A percentile compares a stretch with the other conserved stretches of the same genome.
Conservation (phyloP, 805 yeast species). For the Sugiyamaella valdiviana region DNA sequence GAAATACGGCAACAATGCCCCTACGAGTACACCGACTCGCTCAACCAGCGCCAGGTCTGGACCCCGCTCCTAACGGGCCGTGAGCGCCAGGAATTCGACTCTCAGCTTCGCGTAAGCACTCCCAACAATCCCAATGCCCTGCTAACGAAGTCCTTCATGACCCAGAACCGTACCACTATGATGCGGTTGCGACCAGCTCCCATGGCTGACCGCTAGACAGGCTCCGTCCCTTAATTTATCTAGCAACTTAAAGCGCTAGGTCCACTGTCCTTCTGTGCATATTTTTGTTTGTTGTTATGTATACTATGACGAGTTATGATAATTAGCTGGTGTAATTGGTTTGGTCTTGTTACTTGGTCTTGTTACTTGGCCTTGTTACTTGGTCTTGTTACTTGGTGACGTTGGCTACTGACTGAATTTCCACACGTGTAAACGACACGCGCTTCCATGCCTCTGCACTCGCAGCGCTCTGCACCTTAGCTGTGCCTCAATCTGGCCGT, state of each 20-base stretch:
- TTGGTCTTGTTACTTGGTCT: no score
- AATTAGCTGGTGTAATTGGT: no score
- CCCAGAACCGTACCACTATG: slow-evolving; percentile 19
- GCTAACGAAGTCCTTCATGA: slow-evolving; percentile 18
- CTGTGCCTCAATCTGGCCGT: no score
- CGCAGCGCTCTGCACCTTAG: no score
- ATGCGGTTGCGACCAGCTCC: slow-evolving; percentile 31
- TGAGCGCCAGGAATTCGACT: slow-evolving; percentile 27
- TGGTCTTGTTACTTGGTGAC: background rate
- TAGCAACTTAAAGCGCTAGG: no score
- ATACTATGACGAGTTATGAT: background rate
- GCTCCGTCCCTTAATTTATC: no score
- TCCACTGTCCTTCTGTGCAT: background rate
- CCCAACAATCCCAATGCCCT: background rate
- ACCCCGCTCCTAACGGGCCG: slow-evolving; percentile 27
- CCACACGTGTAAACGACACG: no score
- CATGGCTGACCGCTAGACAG: slow-evolving; percentile 14
- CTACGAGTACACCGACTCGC: slow-evolving; percentile 27
- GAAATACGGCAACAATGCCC: slow-evolving; percentile 22
- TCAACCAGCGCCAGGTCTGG: slow-evolving; percentile 28
- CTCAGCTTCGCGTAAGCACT: slow-evolving; percentile 23
- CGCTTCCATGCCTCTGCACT: no score
- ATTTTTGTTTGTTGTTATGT: background rate
- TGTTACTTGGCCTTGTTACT: no score
- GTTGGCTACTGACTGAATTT: background rate